Percentiles rank a stretch among this genome's conserved stretches.
phyloP scores from a whole-genome alignment of 305 asterid species.

The Plantago lanceolata region DNA sequence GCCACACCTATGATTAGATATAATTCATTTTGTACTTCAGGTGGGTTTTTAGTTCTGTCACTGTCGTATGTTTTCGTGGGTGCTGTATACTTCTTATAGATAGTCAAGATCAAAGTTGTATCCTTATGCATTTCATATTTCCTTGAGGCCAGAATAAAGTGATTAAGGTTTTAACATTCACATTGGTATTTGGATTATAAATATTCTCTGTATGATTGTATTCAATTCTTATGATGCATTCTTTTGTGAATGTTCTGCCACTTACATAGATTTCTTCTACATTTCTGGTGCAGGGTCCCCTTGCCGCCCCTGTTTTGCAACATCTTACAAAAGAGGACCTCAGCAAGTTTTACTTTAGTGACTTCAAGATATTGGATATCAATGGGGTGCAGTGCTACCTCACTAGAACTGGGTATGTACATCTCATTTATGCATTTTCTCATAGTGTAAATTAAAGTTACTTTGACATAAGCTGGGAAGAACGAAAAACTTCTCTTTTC shows the following conservation, averaged over 20 bases:
- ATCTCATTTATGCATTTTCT: constrained; percentile 4
- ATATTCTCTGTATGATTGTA: too few relatives aligned
- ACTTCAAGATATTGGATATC: constrained; percentile 69
- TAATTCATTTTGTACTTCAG: too few relatives aligned
- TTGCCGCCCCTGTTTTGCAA: constrained; percentile 87
- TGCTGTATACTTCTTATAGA: too few relatives aligned
- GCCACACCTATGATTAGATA: background rate
- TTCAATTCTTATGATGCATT: background rate
- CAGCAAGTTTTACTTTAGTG: constrained; percentile 88
- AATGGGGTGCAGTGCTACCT: constrained; percentile 75
- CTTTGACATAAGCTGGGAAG: constrained; percentile 11
- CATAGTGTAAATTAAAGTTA: background rate
- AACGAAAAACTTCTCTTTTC: background rate
- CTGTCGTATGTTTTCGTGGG: too few relatives aligned
- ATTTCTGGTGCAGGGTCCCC: constrained; percentile 73
- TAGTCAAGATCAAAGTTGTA: too few relatives aligned
- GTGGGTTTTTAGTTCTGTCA: too few relatives aligned
- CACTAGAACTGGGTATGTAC: constrained; percentile 84
- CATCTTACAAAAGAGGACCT: constrained; percentile 78
- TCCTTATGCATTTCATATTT: too few relatives aligned
- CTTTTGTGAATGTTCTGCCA: background rate
- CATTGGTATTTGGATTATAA: too few relatives aligned
- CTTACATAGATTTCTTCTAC: constrained; percentile 16
- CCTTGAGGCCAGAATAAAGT: too few relatives aligned
- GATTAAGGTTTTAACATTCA: too few relatives aligned